Percentiles rank a stretch among this genome's conserved stretches.
phyloP scores from a whole-genome alignment of 257 asterid species.

The Marsdenia floribunda region DNA sequence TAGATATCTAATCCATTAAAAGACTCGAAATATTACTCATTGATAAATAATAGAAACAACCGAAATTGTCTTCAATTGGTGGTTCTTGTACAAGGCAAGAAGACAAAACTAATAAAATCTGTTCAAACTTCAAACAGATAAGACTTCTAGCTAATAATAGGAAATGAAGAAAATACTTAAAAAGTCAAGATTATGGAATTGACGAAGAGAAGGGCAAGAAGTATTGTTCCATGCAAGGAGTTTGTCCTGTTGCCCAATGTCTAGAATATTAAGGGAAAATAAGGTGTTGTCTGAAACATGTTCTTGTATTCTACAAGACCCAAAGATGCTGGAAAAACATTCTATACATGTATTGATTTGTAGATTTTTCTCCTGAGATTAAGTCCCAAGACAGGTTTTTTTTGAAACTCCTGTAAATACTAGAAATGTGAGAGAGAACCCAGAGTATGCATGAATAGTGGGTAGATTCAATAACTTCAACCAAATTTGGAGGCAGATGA shows the following conservation, averaged over 20 bases:
- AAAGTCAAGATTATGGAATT: background rate
- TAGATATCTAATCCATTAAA: background rate
- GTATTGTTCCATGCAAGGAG: background rate
- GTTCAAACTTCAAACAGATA: background rate
- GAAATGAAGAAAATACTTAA: too few species aligned
- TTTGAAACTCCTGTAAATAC: conserved; percentile 53
- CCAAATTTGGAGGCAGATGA: background rate
- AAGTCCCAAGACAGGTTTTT: too few species aligned
- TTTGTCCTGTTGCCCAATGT: background rate
- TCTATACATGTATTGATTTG: background rate
- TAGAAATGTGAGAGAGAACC: conserved; percentile 16
- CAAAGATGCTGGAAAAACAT: background rate
- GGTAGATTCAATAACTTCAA: conserved; percentile 29
- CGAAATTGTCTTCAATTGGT: background rate
- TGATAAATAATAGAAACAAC: too few species aligned
- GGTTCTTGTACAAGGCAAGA: background rate
- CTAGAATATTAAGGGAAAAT: too few species aligned
- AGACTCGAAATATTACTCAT: too few species aligned
- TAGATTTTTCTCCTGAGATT: too few species aligned
- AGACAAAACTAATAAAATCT: background rate
- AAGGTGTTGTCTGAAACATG: background rate
- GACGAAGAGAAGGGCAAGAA: conserved; percentile 1
- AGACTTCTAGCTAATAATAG: background rate
- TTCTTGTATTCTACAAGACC: background rate
- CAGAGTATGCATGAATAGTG: conserved; percentile 12